Evolutionary conservation across 768 basidiomycete genomes (phyloP).

Genomic region (Hypsizygus marmoreus): DNA sequence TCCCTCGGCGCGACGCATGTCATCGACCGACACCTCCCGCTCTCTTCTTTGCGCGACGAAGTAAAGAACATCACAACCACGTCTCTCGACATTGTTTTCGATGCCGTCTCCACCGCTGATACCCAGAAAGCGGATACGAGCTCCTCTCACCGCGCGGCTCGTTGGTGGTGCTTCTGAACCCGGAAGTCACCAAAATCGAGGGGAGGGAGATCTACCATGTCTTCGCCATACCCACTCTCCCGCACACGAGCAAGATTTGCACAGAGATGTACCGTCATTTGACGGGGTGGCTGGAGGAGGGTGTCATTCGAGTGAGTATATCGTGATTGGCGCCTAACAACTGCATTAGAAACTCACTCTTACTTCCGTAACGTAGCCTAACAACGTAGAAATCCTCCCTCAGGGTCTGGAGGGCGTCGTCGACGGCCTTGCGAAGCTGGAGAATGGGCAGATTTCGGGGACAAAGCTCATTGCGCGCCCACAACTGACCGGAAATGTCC

Average conservation of each 20-base stretch:
- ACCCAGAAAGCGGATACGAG: conserved; percentile 27
- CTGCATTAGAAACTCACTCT: neutral
- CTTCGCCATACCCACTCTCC: conserved; percentile 20
- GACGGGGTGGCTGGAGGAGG: conserved; percentile 26
- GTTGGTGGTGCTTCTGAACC: conserved; percentile 32
- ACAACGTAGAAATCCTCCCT: conserved; percentile 40
- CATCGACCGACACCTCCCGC: conserved; percentile 28
- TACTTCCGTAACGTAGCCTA: conserved; percentile 36
- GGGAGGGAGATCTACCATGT: conserved; percentile 17
- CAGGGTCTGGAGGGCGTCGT: conserved; percentile 44
- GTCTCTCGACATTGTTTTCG: conserved; percentile 25
- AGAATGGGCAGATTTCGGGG: conserved; percentile 42
- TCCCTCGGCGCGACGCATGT: conserved; percentile 40
- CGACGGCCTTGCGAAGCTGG: conserved; percentile 42
- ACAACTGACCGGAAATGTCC: conserved; percentile 4
- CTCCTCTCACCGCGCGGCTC: conserved; percentile 37
- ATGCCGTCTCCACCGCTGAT: conserved; percentile 22
- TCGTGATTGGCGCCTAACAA: neutral
- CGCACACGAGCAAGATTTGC: conserved; percentile 17
- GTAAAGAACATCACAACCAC: conserved; percentile 24
- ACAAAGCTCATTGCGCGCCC: conserved; percentile 46
- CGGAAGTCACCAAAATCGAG: conserved; percentile 36
- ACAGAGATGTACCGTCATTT: conserved; percentile 17
- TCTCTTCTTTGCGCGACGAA: conserved; percentile 17
- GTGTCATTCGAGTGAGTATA: conserved; percentile 27